Evolutionary conservation across 805 yeast species (phyloP).

Genomic region (Zygotorulaspora sp.): DNA sequence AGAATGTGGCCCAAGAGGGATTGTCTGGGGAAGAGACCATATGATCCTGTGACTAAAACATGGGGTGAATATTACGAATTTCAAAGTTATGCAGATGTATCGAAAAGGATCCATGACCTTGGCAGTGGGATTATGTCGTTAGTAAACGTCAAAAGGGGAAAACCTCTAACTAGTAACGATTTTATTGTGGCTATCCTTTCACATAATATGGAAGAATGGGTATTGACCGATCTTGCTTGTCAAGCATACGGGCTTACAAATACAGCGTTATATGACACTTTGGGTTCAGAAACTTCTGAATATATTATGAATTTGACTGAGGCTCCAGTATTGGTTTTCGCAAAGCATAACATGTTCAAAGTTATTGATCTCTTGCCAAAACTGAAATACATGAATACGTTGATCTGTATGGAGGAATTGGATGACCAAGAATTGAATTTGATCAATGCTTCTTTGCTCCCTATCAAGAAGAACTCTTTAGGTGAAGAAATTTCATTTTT

Average conservation of each 20-base stretch:
- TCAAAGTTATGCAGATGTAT: slow-evolving; percentile 42
- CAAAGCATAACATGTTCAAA: slow-evolving; percentile 47
- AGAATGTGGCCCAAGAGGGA: slow-evolving; percentile 36
- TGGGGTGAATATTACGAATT: slow-evolving; percentile 43
- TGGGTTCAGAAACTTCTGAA: slow-evolving; percentile 56
- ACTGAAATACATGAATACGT: slow-evolving; percentile 42
- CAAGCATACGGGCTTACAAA: slow-evolving; percentile 51
- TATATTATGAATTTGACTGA: slow-evolving; percentile 59
- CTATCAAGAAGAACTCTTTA: slow-evolving; percentile 26
- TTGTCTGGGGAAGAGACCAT: slow-evolving; percentile 45
- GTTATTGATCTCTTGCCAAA: slow-evolving; percentile 44
- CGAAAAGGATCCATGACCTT: slow-evolving; percentile 41
- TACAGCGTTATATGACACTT: slow-evolving; percentile 53
- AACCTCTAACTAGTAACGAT: slow-evolving; percentile 29
- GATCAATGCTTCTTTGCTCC: slow-evolving; percentile 30
- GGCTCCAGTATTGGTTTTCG: slow-evolving; percentile 54
- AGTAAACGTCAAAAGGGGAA: slow-evolving; percentile 38
- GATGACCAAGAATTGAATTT: slow-evolving; percentile 33
- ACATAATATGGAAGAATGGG: slow-evolving; percentile 64
- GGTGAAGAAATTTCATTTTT: slow-evolving; percentile 39
- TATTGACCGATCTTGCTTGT: slow-evolving; percentile 63
- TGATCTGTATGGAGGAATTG: slow-evolving; percentile 54
- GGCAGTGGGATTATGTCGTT: slow-evolving; percentile 53
- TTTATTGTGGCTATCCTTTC: slow-evolving; percentile 56
- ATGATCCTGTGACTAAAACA: slow-evolving; percentile 32